phyloP scores from a whole-genome alignment of 805 yeast genomes.

The Ogataea kodamae region DNA sequence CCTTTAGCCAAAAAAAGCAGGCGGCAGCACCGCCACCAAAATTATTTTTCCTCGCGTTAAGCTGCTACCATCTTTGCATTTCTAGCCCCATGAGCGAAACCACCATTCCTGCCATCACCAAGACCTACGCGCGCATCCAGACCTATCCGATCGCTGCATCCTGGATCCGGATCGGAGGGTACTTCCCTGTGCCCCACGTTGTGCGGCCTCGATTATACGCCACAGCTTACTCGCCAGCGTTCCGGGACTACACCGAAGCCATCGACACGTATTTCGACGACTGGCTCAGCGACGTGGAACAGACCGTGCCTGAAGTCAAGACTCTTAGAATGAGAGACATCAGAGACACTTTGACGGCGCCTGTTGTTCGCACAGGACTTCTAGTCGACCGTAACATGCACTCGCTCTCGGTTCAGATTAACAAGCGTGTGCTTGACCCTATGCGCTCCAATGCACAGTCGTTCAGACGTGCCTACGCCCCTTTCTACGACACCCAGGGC shows the following conservation, averaged over 20 bases:
- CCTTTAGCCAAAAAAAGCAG: slow-evolving; percentile 3
- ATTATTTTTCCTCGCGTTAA: slow-evolving; percentile 3
- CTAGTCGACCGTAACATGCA: slow-evolving; percentile 34
- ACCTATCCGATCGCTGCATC: slow-evolving; percentile 45
- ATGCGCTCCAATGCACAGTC: slow-evolving; percentile 44
- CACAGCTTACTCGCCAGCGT: slow-evolving; percentile 24
- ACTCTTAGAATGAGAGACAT: slow-evolving; percentile 49
- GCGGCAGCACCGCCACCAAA: not conserved
- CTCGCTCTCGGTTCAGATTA: slow-evolving; percentile 30
- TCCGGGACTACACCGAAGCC: slow-evolving; percentile 21
- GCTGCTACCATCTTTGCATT: slow-evolving; percentile 7
- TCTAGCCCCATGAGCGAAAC: slow-evolving; percentile 8
- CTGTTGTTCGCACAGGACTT: slow-evolving; percentile 44
- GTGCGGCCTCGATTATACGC: slow-evolving; percentile 23
- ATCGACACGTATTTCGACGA: slow-evolving; percentile 53
- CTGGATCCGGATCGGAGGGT: slow-evolving; percentile 29
- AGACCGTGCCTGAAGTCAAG: slow-evolving; percentile 54
- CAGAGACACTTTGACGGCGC: slow-evolving; percentile 47
- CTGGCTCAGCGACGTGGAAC: slow-evolving; percentile 56
- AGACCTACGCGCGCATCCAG: slow-evolving; percentile 40
- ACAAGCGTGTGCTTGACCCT: slow-evolving; percentile 41
- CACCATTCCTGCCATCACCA: slow-evolving; percentile 24
- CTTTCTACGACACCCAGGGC: slow-evolving; percentile 55
- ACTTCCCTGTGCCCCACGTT: slow-evolving; percentile 27
- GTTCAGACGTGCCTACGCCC: slow-evolving; percentile 47